Conservation (phyloP, 495 filamentous ascomycete species). For the Daldinia childiae region DNA sequence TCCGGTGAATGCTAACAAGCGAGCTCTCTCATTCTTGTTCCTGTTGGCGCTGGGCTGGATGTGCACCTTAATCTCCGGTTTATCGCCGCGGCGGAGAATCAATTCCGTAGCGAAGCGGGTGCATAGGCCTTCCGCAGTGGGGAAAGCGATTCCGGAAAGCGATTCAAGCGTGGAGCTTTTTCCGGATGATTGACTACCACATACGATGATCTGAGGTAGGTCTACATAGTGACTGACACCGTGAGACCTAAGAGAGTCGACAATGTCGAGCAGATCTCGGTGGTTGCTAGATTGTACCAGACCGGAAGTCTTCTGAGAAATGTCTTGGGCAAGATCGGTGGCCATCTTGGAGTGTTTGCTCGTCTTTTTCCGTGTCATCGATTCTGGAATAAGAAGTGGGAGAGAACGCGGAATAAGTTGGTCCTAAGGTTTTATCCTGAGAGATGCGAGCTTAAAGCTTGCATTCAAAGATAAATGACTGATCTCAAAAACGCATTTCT, state of each 20-base stretch:
- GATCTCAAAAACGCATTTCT: too few relatives aligned
- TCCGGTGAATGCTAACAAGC: constrained; percentile 48
- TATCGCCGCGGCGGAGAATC: constrained; percentile 57
- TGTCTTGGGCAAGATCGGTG: constrained; percentile 30
- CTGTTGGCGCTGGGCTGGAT: constrained; percentile 51
- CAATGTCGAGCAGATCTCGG: constrained; percentile 59
- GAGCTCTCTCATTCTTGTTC: constrained; percentile 42
- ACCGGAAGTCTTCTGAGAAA: constrained; percentile 31
- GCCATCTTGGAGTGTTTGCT: constrained; percentile 21
- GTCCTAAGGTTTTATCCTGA: neutral
- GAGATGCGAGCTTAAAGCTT: too few relatives aligned
- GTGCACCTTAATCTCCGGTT: constrained; percentile 45
- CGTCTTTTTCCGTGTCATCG: constrained; percentile 22
- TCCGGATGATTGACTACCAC: constrained; percentile 69
- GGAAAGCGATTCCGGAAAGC: constrained; percentile 70
- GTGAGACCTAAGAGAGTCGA: constrained; percentile 64
- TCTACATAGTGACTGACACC: constrained; percentile 67
- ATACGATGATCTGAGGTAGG: constrained; percentile 73
- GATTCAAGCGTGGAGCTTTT: constrained; percentile 75
- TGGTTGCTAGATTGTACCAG: constrained; percentile 37
- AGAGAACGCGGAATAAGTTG: neutral
- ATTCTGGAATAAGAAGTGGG: neutral
- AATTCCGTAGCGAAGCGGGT: constrained; percentile 69
- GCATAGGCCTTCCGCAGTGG: constrained; percentile 60
- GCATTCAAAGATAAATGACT: too few relatives aligned